Evolutionary conservation across 371 early-diverging fungal species (phyloP).

Genomic region (Funneliformis caledonium): DNA sequence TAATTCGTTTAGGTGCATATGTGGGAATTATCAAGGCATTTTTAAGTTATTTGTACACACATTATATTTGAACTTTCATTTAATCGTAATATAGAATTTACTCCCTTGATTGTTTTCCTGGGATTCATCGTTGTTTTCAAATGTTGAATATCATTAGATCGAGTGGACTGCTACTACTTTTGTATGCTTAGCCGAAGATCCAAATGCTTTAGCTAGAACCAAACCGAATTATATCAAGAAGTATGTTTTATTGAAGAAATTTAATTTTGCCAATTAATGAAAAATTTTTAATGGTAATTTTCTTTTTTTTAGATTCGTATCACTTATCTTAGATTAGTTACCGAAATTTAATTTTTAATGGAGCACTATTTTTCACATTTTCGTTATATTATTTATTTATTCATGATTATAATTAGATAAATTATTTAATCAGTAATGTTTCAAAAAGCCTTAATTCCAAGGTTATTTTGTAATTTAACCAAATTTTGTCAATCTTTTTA

Average conservation of each 20-base stretch:
- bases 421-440: no score
- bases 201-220: constrained; percentile 56
- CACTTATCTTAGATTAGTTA: not conserved
- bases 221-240: constrained; percentile 50
- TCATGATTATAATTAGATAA: no score
- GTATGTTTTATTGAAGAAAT: not conserved
- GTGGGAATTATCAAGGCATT: constrained; percentile 16
- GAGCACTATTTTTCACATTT: no score
- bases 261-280: not conserved
- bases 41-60: not conserved
- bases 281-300: not conserved
- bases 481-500: no score
- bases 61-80: not conserved
- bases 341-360: not conserved
- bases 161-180: constrained; percentile 83
- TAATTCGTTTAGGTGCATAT: not conserved
- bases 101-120: constrained; percentile 4
- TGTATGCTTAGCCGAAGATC: constrained; percentile 87
- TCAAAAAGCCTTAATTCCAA: no score
- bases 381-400: no score
- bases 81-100: not conserved
- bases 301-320: not conserved
- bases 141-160: constrained; percentile 68
- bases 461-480: no score
- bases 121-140: constrained; percentile 57